A percentile compares a stretch with the other conserved stretches of the same genome.
phyloP scores from a whole-genome alignment of 805 yeast species.

The Candida vaughaniae region DNA sequence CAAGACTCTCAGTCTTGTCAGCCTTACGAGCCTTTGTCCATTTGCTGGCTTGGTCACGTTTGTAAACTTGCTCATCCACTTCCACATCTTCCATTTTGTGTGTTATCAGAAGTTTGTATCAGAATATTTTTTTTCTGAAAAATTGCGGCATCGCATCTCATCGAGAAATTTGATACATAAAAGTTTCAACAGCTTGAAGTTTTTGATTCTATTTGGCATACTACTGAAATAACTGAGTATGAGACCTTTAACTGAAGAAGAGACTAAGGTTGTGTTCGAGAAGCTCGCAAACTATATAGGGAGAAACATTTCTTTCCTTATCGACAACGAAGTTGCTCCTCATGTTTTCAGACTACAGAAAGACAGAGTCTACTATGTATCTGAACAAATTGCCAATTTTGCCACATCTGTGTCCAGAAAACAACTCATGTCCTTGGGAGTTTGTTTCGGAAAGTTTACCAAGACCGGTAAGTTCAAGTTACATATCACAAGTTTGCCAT shows the following conservation, averaged over 20 bases:
- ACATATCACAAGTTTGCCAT: conserved; percentile 87
- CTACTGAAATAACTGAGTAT: conserved; percentile 37
- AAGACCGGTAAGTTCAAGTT: conserved; percentile 95
- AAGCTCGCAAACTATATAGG: conserved; percentile 96
- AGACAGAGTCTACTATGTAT: conserved; percentile 92
- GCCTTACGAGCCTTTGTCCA: conserved; percentile 4
- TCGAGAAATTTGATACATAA: not conserved
- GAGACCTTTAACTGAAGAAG: conserved; percentile 97
- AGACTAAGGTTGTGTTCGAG: conserved; percentile 92
- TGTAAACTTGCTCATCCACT: conserved; percentile 3
- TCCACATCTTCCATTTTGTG: conserved; percentile 3
- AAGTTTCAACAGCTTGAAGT: not conserved
- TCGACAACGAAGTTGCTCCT: conserved; percentile 82
- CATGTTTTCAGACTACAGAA: conserved; percentile 95
- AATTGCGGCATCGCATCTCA: conserved; percentile 12
- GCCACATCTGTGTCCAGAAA: conserved; percentile 91
- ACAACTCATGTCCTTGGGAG: conserved; percentile 88
- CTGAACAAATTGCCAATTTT: conserved; percentile 74
- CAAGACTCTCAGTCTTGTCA: conserved; percentile 3
- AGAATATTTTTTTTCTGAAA: not conserved
- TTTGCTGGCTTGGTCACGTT: conserved; percentile 1
- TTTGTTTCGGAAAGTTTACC: conserved; percentile 94
- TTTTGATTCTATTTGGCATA: too few species aligned
- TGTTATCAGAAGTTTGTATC: not conserved
- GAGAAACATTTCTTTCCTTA: conserved; percentile 84